Evolutionary conservation across 2,329 filamentous ascomycete species (phyloP), one percentile per base, ranked within the genome.

Genomic region (Colletotrichum lupini): DNA sequence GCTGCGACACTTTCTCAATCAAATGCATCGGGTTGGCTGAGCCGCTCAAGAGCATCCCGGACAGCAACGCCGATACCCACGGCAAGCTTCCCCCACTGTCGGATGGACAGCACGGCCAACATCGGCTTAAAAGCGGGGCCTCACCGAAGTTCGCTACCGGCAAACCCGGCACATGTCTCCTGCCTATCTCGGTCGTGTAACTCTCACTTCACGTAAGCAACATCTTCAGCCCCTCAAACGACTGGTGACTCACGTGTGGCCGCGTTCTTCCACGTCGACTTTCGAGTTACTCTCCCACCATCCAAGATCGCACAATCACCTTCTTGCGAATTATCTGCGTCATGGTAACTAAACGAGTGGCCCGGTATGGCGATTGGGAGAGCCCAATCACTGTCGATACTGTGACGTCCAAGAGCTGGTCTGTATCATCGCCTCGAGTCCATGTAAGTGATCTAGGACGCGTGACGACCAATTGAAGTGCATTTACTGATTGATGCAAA

Each of bases 331-430:
- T 46, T 11, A 12, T 9, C n/a, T 11, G 32, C 24, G 60, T 53
- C 58, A 81, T 81, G 79, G 68, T 75, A 1, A 68, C 72, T 19
- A 80, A 79, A 66, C 74, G 73, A 24, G 76, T 76, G 19, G 80
- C 76, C 0, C 79, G 78, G 3, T 84, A 85, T 28, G 84, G 84
- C 26, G 76, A 81, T 8, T 86, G 84, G 84, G 69, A 79, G 16
- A 85, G 84, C 4, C 78, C 79, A 9, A 84, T 86, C 56, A 81
- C 81, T 1, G 69, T 79, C 14, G 82, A 83, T 19, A 80, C 80
- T 1, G 80, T 83, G 2, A 82, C 80, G 2, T 81, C 81, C 4
- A 82, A 81, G n/a, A 81, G 77, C 24, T 77, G 79, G 66, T 74
- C 67, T 1, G 67, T 86, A 9, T 78, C 76, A 0, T 80, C 79